A percentile compares a stretch with the other conserved stretches of the same genome.
These are phyloP conservation scores for Allomyces javanicus DNA, from an alignment of 192 early-diverging fungal species.

Conservation along the genomic window DNA sequence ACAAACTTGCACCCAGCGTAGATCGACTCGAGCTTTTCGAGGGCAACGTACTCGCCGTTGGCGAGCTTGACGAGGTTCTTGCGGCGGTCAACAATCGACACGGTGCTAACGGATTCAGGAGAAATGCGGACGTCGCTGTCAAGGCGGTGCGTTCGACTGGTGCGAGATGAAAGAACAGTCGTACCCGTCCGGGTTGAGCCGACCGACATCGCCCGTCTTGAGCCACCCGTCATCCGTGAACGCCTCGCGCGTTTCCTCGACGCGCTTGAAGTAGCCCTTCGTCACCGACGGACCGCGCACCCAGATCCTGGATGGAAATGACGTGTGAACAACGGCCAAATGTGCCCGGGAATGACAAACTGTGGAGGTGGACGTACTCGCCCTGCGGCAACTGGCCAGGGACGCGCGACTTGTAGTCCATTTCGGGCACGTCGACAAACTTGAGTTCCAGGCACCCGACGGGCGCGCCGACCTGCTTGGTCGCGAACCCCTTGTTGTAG, in stretches of 20 bases:
- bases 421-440: slow-evolving; percentile 50
- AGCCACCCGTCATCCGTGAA: slow-evolving; percentile 36
- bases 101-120: slow-evolving; percentile 35
- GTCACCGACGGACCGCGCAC: slow-evolving; percentile 29
- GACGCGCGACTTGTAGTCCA: slow-evolving; percentile 29
- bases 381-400: slow-evolving; percentile 26
- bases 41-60: slow-evolving; percentile 80
- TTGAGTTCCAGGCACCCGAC: slow-evolving; percentile 58
- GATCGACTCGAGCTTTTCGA: slow-evolving; percentile 81
- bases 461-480: slow-evolving; percentile 51
- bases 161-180: no score
- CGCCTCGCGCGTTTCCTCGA: slow-evolving; percentile 20
- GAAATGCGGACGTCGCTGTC: no score
- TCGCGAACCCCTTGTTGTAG: slow-evolving; percentile 30
- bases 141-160: no score
- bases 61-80: slow-evolving; percentile 88
- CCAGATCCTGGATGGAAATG: background rate
- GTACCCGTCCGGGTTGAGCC: slow-evolving; percentile 16
- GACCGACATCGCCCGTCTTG: slow-evolving; percentile 24
- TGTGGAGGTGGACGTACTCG: slow-evolving; percentile 10
- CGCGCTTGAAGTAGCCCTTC: slow-evolving; percentile 29
- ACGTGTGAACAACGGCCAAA: slow-evolving; percentile 5
- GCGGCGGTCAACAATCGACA: slow-evolving; percentile 74
- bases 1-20: slow-evolving; percentile 62
- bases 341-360: slow-evolving; percentile 1